These are phyloP conservation scores for Daedaleopsis nitida DNA, from an alignment of 768 basidiomycete genomes.

Conservation along the genomic window DNA sequence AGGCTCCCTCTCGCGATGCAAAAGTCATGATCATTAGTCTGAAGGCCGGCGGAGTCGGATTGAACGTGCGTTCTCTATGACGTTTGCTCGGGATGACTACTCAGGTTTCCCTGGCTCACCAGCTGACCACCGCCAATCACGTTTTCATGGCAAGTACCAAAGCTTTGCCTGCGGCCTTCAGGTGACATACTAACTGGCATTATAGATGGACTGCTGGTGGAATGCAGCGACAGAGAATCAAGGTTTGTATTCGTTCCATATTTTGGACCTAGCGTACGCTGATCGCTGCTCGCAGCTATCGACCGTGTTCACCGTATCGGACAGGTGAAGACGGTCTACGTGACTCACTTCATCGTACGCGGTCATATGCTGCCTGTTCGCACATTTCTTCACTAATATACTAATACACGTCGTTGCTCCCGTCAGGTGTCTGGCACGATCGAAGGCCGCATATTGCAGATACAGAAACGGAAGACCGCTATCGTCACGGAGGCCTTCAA, in stretches of 20 bases:
- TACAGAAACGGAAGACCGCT: conserved; percentile 85
- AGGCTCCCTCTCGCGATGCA: conserved; percentile 62
- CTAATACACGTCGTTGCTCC: not conserved
- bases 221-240: conserved; percentile 83
- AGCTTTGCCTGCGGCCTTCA: not conserved
- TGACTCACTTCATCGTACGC: conserved; percentile 82
- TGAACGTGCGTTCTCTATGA: conserved; percentile 59
- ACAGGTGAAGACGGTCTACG: conserved; percentile 79
- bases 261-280: not conserved
- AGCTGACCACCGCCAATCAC: conserved; percentile 81
- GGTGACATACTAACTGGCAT: not conserved
- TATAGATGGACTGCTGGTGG: conserved; percentile 93
- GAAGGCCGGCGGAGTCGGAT: conserved; percentile 91
- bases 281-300: conserved; percentile 51
- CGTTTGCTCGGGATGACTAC: not conserved
- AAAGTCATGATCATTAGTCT: conserved; percentile 78
- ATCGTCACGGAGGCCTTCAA: conserved; percentile 85
- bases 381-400: not conserved
- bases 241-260: conserved; percentile 40
- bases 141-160: conserved; percentile 72
- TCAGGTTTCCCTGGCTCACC: conserved; percentile 5
- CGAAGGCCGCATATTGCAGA: conserved; percentile 76
- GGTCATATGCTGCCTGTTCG: not conserved
- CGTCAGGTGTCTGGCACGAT: conserved; percentile 70
- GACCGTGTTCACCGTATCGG: conserved; percentile 87